Conservation (phyloP, 139 green algal genomes). For the Chloropicon primus region DNA sequence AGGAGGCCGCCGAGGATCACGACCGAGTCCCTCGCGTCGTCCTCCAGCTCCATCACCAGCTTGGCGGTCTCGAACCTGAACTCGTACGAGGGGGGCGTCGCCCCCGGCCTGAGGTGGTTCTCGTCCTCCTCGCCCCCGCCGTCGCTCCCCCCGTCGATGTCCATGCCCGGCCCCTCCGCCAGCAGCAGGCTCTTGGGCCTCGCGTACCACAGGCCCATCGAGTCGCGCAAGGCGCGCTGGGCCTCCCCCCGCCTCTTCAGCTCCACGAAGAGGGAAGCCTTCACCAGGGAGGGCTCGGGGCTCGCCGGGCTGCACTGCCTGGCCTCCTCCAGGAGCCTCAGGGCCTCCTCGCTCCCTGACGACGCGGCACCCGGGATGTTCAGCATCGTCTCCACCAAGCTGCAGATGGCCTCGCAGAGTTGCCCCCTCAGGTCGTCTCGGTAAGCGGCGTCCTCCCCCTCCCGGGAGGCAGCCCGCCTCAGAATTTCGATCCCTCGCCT, state of each 20-base stretch:
- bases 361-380: background rate
- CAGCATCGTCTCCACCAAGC: background rate
- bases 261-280: background rate
- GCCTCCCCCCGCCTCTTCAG: background rate
- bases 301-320: background rate
- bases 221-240: background rate
- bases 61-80: constrained; percentile 2
- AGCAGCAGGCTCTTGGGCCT: background rate
- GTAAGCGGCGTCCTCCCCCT: background rate
- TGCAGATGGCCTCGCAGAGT: background rate
- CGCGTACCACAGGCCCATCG: background rate
- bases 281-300: background rate
- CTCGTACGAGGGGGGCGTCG: background rate
- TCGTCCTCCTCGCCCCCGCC: background rate
- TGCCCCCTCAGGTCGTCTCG: background rate
- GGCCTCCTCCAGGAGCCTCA: background rate
- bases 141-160: background rate
- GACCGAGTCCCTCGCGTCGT: background rate
- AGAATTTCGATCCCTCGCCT: constrained; percentile 31
- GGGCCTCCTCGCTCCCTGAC: background rate
- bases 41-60: background rate
- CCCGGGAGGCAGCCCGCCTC: background rate
- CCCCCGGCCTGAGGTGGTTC: background rate
- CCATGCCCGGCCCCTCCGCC: background rate
- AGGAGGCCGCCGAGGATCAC: background rate